Conservation (phyloP, 2,329 filamentous ascomycete species). For the Leptosphaerulina australis region DNA sequence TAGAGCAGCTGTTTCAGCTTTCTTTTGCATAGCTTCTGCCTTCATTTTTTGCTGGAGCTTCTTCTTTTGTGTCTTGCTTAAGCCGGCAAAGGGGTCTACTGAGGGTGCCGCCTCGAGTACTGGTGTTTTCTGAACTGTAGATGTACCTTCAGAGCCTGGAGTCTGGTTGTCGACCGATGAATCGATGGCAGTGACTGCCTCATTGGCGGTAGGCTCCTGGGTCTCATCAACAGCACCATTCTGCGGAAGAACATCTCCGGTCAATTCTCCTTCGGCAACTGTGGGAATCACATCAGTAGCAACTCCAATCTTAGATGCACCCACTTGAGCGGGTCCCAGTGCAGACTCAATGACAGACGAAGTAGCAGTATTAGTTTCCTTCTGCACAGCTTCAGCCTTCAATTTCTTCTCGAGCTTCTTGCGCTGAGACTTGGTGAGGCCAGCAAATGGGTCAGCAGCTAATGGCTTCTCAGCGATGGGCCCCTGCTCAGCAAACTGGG, state of each 20-base stretch:
- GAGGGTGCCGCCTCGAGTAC: neutral
- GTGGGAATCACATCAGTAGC: too few relatives aligned
- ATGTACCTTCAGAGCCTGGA: too few relatives aligned
- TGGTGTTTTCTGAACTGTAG: neutral
- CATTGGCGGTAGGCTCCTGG: too few relatives aligned
- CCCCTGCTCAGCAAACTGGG: neutral
- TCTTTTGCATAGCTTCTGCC: constrained; percentile 15
- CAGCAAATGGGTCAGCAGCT: constrained; percentile 33
- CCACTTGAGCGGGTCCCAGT: too few relatives aligned
- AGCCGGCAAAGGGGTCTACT: constrained; percentile 4
- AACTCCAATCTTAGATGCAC: too few relatives aligned
- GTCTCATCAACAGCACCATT: too few relatives aligned
- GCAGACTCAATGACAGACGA: too few relatives aligned
- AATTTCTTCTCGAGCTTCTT: constrained; percentile 45
- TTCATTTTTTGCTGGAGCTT: constrained; percentile 29
- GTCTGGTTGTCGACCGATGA: too few relatives aligned
- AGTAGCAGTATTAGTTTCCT: too few relatives aligned
- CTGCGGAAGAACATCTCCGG: too few relatives aligned
- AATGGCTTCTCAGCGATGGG: neutral
- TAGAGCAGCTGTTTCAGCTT: neutral
- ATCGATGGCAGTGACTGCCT: too few relatives aligned
- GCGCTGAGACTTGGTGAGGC: constrained; percentile 33
- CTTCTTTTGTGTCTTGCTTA: constrained; percentile 23
- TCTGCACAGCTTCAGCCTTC: constrained; percentile 39
- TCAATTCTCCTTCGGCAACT: too few relatives aligned